phyloP scores from a whole-genome alignment of 2,329 filamentous ascomycete genomes.

The Magnaporthales sp. region DNA sequence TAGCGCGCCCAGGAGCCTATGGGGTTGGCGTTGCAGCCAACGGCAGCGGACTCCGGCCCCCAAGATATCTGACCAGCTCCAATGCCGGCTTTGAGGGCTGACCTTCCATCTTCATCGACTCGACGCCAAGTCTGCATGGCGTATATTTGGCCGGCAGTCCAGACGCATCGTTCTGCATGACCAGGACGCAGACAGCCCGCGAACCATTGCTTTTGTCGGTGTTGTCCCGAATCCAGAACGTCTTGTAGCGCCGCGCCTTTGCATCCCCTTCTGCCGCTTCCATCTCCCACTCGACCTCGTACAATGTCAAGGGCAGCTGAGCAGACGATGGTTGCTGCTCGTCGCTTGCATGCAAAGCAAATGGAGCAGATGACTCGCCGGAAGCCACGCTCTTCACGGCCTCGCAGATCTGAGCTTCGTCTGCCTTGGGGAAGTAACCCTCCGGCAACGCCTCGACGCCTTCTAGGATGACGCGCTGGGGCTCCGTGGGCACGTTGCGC shows the following conservation, averaged over 20 bases:
- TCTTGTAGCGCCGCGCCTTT: not conserved
- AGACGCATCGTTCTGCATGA: not conserved
- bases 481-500: not conserved
- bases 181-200: not conserved
- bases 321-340: not conserved
- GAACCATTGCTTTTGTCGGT: not conserved
- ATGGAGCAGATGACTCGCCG: not conserved
- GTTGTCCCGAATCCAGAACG: not conserved
- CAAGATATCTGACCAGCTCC: not conserved
- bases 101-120: not conserved
- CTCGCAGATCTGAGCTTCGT: constrained; percentile 3
- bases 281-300: not conserved
- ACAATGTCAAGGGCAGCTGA: not conserved
- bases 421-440: not conserved
- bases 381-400: constrained; percentile 5
- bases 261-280: not conserved
- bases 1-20: not conserved
- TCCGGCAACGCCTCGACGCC: constrained; percentile 18
- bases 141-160: too few relatives aligned
- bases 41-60: not conserved
- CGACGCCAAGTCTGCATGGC: not conserved
- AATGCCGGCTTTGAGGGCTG: not conserved
- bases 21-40: not conserved
- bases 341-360: not conserved
- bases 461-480: constrained; percentile 30